These are phyloP conservation scores for Eutypa lata DNA, from an alignment of 2,329 filamentous ascomycete genomes.

Conservation along the genomic window DNA sequence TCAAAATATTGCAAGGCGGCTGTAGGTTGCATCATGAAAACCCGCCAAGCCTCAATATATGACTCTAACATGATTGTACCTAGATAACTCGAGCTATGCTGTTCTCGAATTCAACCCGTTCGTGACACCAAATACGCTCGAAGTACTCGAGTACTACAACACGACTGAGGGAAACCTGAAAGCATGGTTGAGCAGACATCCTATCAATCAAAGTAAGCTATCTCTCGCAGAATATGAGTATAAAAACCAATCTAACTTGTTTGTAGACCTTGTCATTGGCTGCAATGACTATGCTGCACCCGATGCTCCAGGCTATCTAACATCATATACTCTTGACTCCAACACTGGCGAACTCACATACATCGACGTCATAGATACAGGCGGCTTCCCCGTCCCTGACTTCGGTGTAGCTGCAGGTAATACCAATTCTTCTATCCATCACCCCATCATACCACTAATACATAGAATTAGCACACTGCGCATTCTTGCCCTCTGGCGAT, in stretches of 20 bases:
- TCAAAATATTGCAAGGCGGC: too few relatives aligned
- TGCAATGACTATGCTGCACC: background rate
- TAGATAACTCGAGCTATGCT: too few relatives aligned
- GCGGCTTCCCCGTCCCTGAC: background rate
- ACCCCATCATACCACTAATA: too few relatives aligned
- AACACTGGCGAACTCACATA: background rate
- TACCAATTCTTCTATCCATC: too few relatives aligned
- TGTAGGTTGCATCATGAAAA: too few relatives aligned
- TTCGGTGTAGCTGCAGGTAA: background rate
- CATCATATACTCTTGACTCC: background rate
- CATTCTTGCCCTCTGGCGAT: background rate
- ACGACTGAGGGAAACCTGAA: too few relatives aligned
- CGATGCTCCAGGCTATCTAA: background rate
- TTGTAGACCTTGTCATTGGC: background rate
- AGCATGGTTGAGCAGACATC: background rate
- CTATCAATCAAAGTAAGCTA: background rate
- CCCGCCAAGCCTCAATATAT: too few relatives aligned
- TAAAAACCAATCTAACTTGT: too few relatives aligned
- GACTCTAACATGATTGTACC: too few relatives aligned
- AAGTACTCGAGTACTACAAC: too few relatives aligned
- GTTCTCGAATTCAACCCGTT: too few relatives aligned
- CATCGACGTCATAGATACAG: background rate
- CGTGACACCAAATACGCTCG: too few relatives aligned
- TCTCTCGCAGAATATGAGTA: background rate
- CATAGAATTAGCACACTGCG: background rate